Conservation (phyloP, 257 asterid species). For the Plectranthus barbatus region DNA sequence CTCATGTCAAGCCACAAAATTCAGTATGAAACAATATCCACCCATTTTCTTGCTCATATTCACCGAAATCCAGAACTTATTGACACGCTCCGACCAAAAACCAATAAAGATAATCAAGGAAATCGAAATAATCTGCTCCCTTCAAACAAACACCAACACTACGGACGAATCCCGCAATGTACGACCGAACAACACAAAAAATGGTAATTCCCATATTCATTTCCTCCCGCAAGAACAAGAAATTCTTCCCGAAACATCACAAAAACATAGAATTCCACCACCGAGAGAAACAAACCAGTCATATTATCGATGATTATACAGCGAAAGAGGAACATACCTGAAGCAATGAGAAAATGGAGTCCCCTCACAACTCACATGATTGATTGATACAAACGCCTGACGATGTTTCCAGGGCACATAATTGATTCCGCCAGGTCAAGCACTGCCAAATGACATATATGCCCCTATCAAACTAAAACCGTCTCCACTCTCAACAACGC, state of each 20-base stretch:
- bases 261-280: background rate
- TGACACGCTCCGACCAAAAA: background rate
- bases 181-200: background rate
- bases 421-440: conserved; percentile 19
- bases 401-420: conserved; percentile 17
- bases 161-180: background rate
- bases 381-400: background rate
- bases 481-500: background rate
- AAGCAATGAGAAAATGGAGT: background rate
- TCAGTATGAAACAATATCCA: background rate
- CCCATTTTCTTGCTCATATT: background rate
- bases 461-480: conserved; percentile 7
- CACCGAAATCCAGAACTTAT: background rate
- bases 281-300: background rate
- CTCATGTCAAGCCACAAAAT: background rate
- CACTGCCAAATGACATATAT: conserved; percentile 14
- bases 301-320: background rate
- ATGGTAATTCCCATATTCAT: background rate
- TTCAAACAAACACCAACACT: background rate
- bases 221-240: background rate
- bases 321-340: background rate
- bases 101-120: background rate
- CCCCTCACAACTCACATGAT: conserved; percentile 11
- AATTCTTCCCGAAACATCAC: background rate
- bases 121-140: background rate